Evolutionary conservation across 495 filamentous ascomycete genomes (phyloP).

Genomic region (Daldinia childiae): DNA sequence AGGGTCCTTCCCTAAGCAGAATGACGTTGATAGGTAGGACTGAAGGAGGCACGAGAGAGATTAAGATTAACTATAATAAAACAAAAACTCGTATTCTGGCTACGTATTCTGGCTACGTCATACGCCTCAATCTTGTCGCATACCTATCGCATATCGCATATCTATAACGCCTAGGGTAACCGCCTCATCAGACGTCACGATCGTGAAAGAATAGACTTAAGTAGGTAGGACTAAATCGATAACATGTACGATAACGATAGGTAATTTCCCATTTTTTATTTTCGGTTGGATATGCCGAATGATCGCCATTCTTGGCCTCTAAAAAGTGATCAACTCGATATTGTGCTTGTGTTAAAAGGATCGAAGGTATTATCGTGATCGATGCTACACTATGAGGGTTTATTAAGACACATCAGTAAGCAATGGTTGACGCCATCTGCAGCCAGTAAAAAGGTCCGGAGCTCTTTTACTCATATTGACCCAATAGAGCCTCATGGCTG

Average conservation of each 20-base stretch:
- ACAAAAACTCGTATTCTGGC: constrained; percentile 5
- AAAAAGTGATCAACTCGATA: background rate
- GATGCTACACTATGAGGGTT: background rate
- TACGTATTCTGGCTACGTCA: constrained; percentile 34
- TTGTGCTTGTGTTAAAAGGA: too few relatives aligned
- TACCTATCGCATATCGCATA: background rate
- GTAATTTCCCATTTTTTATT: constrained; percentile 5
- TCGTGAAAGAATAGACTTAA: constrained; percentile 8
- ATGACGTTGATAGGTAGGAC: constrained; percentile 32
- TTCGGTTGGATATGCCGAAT: background rate
- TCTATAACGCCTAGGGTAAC: constrained; percentile 11
- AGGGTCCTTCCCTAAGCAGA: constrained; percentile 33
- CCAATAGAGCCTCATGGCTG: background rate
- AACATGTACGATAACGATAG: too few relatives aligned
- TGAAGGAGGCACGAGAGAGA: constrained; percentile 7
- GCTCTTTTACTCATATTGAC: background rate
- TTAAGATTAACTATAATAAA: background rate
- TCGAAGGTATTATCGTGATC: background rate
- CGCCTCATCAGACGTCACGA: constrained; percentile 7
- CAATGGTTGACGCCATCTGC: background rate
- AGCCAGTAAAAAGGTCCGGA: background rate
- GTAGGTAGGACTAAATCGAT: too few relatives aligned
- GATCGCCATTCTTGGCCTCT: background rate
- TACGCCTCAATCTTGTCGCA: constrained; percentile 9
- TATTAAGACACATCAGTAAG: background rate